phyloP scores from a whole-genome alignment of 2,329 filamentous ascomycete genomes.

The Aspergillus quadrilineatus region DNA sequence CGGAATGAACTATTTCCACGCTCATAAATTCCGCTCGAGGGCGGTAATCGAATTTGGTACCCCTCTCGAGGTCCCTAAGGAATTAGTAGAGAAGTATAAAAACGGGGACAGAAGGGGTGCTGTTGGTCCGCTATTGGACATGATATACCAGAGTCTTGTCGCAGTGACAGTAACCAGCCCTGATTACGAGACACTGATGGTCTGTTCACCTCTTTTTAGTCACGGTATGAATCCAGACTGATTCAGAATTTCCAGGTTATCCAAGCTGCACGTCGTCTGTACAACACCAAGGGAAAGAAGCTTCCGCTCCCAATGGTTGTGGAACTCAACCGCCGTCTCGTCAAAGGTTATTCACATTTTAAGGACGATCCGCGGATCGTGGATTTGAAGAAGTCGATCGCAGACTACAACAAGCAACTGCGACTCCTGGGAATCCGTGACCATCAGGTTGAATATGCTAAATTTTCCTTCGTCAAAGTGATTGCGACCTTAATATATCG shows the following conservation, averaged over 20 bases:
- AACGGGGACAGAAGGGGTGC: slow-evolving; percentile 80
- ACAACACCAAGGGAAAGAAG: slow-evolving; percentile 92
- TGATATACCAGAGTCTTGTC: slow-evolving; percentile 78
- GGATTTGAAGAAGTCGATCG: slow-evolving; percentile 70
- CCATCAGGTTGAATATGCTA: slow-evolving; percentile 91
- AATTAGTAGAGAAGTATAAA: slow-evolving; percentile 83
- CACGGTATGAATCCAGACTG: slow-evolving; percentile 22
- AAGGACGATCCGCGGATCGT: slow-evolving; percentile 86
- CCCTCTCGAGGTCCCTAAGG: slow-evolving; percentile 78
- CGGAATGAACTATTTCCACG: slow-evolving; percentile 99
- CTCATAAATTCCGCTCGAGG: slow-evolving; percentile 95
- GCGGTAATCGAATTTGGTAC: slow-evolving; percentile 94
- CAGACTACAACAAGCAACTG: slow-evolving; percentile 82
- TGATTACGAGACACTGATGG: slow-evolving; percentile 94
- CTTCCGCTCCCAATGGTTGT: slow-evolving; percentile 88
- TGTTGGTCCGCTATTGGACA: slow-evolving; percentile 80
- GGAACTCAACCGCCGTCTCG: slow-evolving; percentile 86
- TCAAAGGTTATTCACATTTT: slow-evolving; percentile 88
- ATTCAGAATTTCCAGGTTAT: slow-evolving; percentile 60
- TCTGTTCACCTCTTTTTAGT: slow-evolving; percentile 31
- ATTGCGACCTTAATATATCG: slow-evolving; percentile 77
- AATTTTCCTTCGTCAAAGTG: slow-evolving; percentile 74
- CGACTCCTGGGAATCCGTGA: slow-evolving; percentile 84
- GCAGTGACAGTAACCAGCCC: slow-evolving; percentile 89
- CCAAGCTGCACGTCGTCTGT: slow-evolving; percentile 87